A percentile compares a stretch with the other conserved stretches of the same genome.
Conservation (phyloP, 1,284 basidiomycete species). For the Irpex sp. region DNA sequence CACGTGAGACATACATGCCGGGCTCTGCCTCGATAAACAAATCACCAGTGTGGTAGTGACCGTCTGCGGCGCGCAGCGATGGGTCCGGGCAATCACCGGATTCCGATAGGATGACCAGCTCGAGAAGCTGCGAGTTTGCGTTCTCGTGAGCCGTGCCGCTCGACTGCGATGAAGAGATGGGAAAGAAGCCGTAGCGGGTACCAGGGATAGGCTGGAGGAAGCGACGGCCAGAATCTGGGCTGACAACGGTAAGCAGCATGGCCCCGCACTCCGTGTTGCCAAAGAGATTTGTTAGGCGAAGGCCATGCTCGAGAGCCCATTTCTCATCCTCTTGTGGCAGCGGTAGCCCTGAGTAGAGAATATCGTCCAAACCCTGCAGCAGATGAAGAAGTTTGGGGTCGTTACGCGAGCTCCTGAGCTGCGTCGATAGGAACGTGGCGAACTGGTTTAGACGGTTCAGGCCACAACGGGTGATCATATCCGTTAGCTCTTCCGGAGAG, state of each 20-base stretch:
- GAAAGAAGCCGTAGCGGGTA: conserved; percentile 56
- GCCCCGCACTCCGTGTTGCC: conserved; percentile 74
- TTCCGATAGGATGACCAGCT: conserved; percentile 59
- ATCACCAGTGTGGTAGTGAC: conserved; percentile 72
- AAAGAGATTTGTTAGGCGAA: conserved; percentile 65
- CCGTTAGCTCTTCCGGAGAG: conserved; percentile 25
- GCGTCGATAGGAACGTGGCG: conserved; percentile 57
- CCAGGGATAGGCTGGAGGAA: conserved; percentile 50
- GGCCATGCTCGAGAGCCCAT: conserved; percentile 53
- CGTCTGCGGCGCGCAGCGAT: conserved; percentile 52
- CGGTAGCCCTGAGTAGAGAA: conserved; percentile 25
- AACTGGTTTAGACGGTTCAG: conserved; percentile 75
- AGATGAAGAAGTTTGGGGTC: conserved; percentile 57
- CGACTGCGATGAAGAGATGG: conserved; percentile 36
- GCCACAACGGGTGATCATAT: conserved; percentile 38
- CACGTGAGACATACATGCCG: conserved; percentile 56
- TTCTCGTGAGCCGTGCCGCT: conserved; percentile 43
- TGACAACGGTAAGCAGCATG: conserved; percentile 55
- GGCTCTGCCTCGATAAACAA: conserved; percentile 58
- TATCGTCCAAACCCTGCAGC: conserved; percentile 35
- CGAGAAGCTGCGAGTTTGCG: conserved; percentile 46
- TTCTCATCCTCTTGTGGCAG: conserved; percentile 39
- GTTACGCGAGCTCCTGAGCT: conserved; percentile 55
- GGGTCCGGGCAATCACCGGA: conserved; percentile 66
- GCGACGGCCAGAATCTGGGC: conserved; percentile 32